Evolutionary conservation across 2,329 filamentous ascomycete genomes (phyloP).

Genomic region (Raffaelea ambrosiae): DNA sequence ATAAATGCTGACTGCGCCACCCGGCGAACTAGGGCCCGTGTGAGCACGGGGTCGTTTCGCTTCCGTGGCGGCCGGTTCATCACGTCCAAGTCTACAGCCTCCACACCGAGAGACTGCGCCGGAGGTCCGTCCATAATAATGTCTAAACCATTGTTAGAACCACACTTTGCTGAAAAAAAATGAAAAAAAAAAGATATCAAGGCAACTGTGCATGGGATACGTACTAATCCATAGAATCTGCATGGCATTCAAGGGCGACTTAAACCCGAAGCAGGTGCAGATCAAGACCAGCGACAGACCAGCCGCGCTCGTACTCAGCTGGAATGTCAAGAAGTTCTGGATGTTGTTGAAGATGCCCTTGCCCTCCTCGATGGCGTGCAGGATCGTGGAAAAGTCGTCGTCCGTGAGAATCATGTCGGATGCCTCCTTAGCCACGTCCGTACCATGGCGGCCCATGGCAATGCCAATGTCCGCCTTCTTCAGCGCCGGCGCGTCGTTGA

Average conservation of each 20-base stretch:
- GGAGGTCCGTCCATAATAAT: constrained; percentile 99
- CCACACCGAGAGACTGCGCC: constrained; percentile 92
- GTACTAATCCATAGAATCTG: constrained; percentile 99
- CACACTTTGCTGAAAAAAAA: not conserved
- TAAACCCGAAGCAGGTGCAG: constrained; percentile 87
- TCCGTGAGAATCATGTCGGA: constrained; percentile 91
- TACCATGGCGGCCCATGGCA: constrained; percentile 89
- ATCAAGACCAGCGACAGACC: constrained; percentile 84
- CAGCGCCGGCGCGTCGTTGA: constrained; percentile 92
- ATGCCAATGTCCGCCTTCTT: constrained; percentile 98
- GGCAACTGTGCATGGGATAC: constrained; percentile 24
- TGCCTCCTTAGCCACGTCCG: constrained; percentile 93
- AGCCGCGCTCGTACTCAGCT: constrained; percentile 92
- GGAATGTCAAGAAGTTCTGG: constrained; percentile 97
- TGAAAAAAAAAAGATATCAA: not conserved
- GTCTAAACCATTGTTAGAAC: constrained; percentile 46
- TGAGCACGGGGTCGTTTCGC: constrained; percentile 86
- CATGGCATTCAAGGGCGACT: constrained; percentile 96
- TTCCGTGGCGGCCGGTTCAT: constrained; percentile 86
- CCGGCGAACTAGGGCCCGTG: constrained; percentile 67
- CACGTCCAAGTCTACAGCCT: constrained; percentile 86
- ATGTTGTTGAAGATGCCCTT: constrained; percentile 99
- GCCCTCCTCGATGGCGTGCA: constrained; percentile 94
- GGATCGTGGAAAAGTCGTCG: constrained; percentile 84
- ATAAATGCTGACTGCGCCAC: constrained; percentile 81